Evolutionary conservation across 352 stramenopile genomes (phyloP).

Genomic region (Phytophthora uliginosa): DNA sequence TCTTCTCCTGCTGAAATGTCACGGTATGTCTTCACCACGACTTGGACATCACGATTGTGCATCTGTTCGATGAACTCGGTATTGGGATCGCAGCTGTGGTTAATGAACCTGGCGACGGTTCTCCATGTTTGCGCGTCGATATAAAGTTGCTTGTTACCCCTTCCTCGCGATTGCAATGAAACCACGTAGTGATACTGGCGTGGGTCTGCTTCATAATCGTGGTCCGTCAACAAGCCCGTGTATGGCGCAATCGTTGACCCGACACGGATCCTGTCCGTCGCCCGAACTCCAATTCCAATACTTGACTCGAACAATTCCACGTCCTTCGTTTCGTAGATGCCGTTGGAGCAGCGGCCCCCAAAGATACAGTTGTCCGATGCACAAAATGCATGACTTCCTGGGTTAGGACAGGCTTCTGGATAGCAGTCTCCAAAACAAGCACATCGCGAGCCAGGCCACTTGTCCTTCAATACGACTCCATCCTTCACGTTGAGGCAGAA

Average conservation of each 20-base stretch:
- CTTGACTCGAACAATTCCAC: neutral
- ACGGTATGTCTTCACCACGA: neutral
- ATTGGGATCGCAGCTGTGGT: constrained; percentile 2
- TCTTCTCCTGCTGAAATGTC: neutral
- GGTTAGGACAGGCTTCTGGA: neutral
- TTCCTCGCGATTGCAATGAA: neutral
- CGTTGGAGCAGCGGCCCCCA: neutral
- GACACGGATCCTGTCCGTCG: neutral
- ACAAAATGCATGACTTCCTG: neutral
- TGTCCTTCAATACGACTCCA: neutral
- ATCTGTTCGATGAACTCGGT: neutral
- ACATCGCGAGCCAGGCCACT: neutral
- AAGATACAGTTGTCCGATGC: neutral
- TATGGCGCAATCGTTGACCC: neutral
- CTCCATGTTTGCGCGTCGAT: constrained; percentile 4
- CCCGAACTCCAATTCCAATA: neutral
- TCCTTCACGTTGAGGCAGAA: neutral
- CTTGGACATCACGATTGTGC: constrained; percentile 1
- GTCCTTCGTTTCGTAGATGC: neutral
- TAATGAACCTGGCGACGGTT: neutral
- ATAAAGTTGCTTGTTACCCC: constrained; percentile 2
- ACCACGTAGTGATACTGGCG: neutral
- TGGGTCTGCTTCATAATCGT: neutral
- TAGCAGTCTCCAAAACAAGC: neutral
- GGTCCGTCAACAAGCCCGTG: neutral